Evolutionary conservation across 2,329 filamentous ascomycete species (phyloP).

Genomic region (Aspergillus terreus): DNA sequence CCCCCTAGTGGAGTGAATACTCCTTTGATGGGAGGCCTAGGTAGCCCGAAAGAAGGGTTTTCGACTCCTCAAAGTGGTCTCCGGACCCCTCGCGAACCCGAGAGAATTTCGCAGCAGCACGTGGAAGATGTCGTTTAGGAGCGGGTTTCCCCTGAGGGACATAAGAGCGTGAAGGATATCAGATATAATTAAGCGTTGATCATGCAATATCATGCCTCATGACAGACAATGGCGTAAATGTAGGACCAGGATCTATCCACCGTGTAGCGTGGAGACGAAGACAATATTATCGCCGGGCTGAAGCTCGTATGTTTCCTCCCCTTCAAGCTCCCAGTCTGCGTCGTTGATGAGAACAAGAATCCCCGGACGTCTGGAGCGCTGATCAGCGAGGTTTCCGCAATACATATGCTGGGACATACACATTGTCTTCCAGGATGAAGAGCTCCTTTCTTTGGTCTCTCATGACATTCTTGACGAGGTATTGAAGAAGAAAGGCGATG

Average conservation of each 20-base stretch:
- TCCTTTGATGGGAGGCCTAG: slow-evolving; percentile 41
- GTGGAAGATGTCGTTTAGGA: slow-evolving; percentile 42
- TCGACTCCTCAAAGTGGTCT: slow-evolving; percentile 42
- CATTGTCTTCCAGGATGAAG: slow-evolving; percentile 80
- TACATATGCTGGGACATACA: slow-evolving; percentile 60
- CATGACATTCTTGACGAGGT: slow-evolving; percentile 81
- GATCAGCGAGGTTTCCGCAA: neutral
- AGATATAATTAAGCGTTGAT: neutral
- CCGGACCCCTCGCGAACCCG: slow-evolving; percentile 41
- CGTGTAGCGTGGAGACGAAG: slow-evolving; percentile 95
- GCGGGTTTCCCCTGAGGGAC: slow-evolving; percentile 4
- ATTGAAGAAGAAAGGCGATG: slow-evolving; percentile 70
- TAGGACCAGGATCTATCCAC: slow-evolving; percentile 56
- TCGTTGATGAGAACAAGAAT: slow-evolving; percentile 97
- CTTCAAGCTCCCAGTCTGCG: slow-evolving; percentile 96
- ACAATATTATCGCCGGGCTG: slow-evolving; percentile 80
- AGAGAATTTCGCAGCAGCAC: slow-evolving; percentile 43
- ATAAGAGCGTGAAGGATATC: slow-evolving; percentile 2
- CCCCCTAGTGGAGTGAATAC: slow-evolving; percentile 53
- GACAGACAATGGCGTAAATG: neutral
- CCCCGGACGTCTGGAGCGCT: slow-evolving; percentile 70
- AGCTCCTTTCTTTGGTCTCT: slow-evolving; percentile 80
- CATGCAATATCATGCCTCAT: neutral
- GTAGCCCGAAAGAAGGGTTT: slow-evolving; percentile 37
- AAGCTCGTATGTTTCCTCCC: slow-evolving; percentile 84